Evolutionary conservation across 495 filamentous ascomycete genomes (phyloP).

Genomic region (Platismatia glauca): DNA sequence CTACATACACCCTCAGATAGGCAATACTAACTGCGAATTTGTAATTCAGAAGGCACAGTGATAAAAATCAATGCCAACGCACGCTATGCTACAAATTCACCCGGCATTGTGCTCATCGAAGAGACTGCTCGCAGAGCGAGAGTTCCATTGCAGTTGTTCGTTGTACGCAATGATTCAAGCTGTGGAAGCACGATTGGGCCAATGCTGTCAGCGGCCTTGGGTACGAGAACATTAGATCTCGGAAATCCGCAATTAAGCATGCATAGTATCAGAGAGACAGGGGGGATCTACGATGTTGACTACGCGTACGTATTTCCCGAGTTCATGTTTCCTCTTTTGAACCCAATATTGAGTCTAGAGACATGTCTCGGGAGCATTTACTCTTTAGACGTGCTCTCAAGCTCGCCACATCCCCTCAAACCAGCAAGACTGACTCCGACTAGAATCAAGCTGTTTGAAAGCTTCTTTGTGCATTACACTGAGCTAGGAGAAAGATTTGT

Average conservation of each 20-base stretch:
- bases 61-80: constrained; percentile 98
- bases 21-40: no score
- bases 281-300: constrained; percentile 78
- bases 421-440: no score
- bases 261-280: constrained; percentile 94
- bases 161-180: constrained; percentile 87
- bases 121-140: constrained; percentile 61
- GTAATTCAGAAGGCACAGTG: constrained; percentile 82
- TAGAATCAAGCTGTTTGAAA: constrained; percentile 78
- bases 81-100: constrained; percentile 90
- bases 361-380: no score
- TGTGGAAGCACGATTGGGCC: constrained; percentile 97
- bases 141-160: constrained; percentile 88
- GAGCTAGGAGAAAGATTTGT: constrained; percentile 72
- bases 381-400: no score
- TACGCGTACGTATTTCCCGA: no score
- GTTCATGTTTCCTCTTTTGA: no score
- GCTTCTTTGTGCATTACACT: constrained; percentile 77
- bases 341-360: no score
- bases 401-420: no score
- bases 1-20: no score
- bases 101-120: constrained; percentile 85
- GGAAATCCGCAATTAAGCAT: constrained; percentile 95
- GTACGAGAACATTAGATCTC: constrained; percentile 80
- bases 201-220: constrained; percentile 79